These are phyloP conservation scores for Syzygium aqueum DNA, from an alignment of 345 rosid species.

Conservation along the genomic window DNA sequence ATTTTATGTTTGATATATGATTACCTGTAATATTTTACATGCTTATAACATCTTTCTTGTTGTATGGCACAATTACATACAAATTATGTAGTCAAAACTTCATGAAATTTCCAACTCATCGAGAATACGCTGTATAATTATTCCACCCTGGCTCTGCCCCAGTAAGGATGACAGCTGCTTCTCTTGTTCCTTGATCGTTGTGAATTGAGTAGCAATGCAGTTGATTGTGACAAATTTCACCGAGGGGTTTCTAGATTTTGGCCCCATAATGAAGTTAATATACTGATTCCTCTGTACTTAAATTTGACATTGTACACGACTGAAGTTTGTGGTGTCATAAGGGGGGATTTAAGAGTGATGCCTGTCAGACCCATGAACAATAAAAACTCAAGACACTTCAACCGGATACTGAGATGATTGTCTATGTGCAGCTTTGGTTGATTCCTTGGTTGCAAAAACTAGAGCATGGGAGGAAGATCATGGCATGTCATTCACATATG, in stretches of 20 bases:
- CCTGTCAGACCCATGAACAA: background rate
- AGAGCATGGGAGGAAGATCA: constrained; percentile 85
- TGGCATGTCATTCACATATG: constrained; percentile 54
- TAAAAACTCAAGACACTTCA: background rate
- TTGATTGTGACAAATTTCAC: background rate
- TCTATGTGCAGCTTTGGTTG: constrained; percentile 57
- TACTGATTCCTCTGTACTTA: background rate
- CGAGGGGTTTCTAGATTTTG: background rate
- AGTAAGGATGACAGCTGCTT: background rate
- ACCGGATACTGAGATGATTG: background rate
- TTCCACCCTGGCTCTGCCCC: background rate
- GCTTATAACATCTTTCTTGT: background rate
- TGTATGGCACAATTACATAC: background rate
- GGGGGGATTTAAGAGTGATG: background rate
- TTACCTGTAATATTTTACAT: background rate
- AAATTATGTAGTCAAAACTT: background rate
- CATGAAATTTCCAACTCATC: background rate
- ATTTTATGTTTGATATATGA: background rate
- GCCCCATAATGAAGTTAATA: background rate
- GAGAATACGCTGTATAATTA: background rate
- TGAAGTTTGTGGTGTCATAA: background rate
- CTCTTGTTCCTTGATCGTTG: background rate
- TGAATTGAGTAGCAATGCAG: background rate
- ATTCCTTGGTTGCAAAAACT: constrained; percentile 75
- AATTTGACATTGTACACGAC: background rate